These are phyloP conservation scores for Lactarius quietus DNA, from an alignment of 768 basidiomycete species.

Conservation along the genomic window DNA sequence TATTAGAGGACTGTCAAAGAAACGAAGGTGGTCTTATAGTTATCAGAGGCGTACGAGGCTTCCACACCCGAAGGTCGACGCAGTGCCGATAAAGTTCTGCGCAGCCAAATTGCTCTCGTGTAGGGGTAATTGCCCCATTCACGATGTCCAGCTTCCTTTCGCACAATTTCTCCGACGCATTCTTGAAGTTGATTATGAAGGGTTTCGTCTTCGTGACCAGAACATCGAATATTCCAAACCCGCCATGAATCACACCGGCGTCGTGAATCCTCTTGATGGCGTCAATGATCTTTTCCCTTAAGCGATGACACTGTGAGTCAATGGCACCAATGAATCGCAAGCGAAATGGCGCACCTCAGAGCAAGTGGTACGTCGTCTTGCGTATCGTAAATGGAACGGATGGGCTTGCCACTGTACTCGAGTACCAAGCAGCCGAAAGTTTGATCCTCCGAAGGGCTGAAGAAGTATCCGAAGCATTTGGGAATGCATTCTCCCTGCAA, in stretches of 20 bases:
- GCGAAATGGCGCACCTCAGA: background rate
- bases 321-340: background rate
- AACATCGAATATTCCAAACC: conserved; percentile 3
- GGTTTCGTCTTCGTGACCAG: conserved; percentile 8
- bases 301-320: background rate
- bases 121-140: conserved; percentile 7
- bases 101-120: conserved; percentile 17
- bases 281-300: conserved; percentile 1
- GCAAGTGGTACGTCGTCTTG: conserved; percentile 6
- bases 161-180: conserved; percentile 6
- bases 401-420: conserved; percentile 15
- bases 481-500: conserved; percentile 16
- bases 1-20: conserved; percentile 1
- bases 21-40: background rate
- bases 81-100: conserved; percentile 17
- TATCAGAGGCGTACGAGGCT: conserved; percentile 12
- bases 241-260: conserved; percentile 13
- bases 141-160: conserved; percentile 12
- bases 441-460: conserved; percentile 3
- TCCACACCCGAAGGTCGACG: conserved; percentile 15
- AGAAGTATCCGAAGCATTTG: conserved; percentile 17
- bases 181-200: conserved; percentile 19
- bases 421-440: conserved; percentile 11
- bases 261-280: conserved; percentile 10
- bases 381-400: conserved; percentile 12